Conservation (phyloP, 2,329 filamentous ascomycete genomes). For the Pseudogymnoascus sp. region DNA sequence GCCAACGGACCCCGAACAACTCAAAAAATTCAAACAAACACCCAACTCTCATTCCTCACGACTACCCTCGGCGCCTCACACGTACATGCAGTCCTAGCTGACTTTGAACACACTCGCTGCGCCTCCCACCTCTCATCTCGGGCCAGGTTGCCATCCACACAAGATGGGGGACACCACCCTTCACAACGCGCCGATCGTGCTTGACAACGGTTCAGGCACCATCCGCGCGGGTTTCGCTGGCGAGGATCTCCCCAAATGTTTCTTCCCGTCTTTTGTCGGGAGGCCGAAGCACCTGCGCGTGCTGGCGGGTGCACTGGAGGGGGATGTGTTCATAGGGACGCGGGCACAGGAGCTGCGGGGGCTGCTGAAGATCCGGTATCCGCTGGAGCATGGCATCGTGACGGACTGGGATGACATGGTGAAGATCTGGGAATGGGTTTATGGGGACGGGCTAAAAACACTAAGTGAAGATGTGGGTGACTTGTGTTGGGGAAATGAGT, state of each 20-base stretch:
- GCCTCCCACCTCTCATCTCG: neutral
- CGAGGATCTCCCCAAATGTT: slow-evolving; percentile 92
- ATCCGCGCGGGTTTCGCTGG: slow-evolving; percentile 96
- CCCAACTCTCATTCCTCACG: neutral
- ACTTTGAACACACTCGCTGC: neutral
- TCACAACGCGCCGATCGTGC: slow-evolving; percentile 96
- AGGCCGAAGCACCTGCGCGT: slow-evolving; percentile 92
- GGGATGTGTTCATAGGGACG: slow-evolving; percentile 93
- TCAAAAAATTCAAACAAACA: neutral
- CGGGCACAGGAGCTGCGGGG: slow-evolving; percentile 83
- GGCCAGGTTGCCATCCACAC: slow-evolving; percentile 1
- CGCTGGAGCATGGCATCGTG: slow-evolving; percentile 94
- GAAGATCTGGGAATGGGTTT: slow-evolving; percentile 97
- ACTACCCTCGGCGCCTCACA: neutral
- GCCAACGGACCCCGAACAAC: slow-evolving; percentile 1
- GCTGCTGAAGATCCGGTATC: slow-evolving; percentile 90
- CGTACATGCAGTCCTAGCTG: neutral
- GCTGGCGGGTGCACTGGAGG: slow-evolving; percentile 91
- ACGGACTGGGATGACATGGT: slow-evolving; percentile 99
- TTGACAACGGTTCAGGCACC: slow-evolving; percentile 97
- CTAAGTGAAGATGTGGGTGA: slow-evolving; percentile 81
- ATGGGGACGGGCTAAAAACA: slow-evolving; percentile 91
- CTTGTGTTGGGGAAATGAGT: neutral
- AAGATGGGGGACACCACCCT: slow-evolving; percentile 62
- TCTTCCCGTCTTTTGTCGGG: slow-evolving; percentile 95